Base-by-base conservation (phyloP, 768 basidiomycete genomes). In the Neoboletus subvelutipes region DNA sequence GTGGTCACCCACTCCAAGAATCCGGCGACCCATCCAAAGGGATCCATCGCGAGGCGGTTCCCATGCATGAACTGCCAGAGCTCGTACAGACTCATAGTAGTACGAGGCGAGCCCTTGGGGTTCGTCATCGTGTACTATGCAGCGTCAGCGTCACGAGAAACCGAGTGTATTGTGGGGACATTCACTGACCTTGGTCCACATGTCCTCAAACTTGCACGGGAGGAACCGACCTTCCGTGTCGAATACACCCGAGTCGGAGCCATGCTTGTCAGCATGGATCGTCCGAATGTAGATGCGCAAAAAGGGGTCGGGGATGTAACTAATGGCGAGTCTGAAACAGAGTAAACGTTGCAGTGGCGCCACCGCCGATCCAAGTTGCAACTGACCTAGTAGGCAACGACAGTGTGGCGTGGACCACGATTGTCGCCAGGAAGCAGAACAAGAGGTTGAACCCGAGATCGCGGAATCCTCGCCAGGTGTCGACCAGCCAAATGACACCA, bases 401-500 rank as follows among this genome's bases (percentile, higher is more conserved):
- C 56, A 80, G 63, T 9, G 61, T 53, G 36, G 41, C 24, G 60
- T 77, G 75, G 33, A 78, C 67, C 52, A 74, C 61, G 57, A 77
- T 59, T 52, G 63, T 62, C 34, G 76, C 69, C 29, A 76, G 51
- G 20, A 76, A 49, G 54, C 67, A 61, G 53, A 79, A 69, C 45
- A 77, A 53, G 47, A 76, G n/a, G 50, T 71, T 69, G 72, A 76
- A 80, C 8, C 76, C 75, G 29, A 80, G 71, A 28, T 70, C 69
- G 55, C 73, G 71, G 62, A 79, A 76, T 17, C 75, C 77, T 8
- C 62, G 58, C 64, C 67, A 78, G 9, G 79, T 80, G 50, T 80
- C 77, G 12, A 60, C 52, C 5, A 78, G 79, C 75, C 76, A 80
- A 50, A 81, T 75, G 45, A 79, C 55, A 3, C 77, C 76, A 52